Base-by-base conservation (phyloP, 148 eudicot species). In the Nyssa sinensis region DNA sequence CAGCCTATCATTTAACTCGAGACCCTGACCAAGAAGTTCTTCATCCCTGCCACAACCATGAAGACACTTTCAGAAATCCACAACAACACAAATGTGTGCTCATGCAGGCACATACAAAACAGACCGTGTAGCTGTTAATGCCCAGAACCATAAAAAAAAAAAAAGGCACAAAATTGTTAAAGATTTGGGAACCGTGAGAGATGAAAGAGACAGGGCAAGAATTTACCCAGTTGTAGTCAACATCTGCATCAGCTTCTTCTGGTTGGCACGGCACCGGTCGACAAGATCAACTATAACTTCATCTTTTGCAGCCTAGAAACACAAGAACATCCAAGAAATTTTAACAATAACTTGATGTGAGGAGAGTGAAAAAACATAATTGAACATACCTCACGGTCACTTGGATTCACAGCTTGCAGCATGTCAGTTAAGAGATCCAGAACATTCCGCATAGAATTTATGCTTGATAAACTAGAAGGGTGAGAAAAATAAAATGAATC, bases 241-340 rank as follows among this genome's bases (percentile, higher is more conserved):
- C 89, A 87, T 82, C 77, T 92, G 92, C 88, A 95, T 86, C 82
- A 95, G 81, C 84, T 88, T 95, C 84, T 85, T 95, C 79, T 95
- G 98, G 83, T 89, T 95, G 66, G 91, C 64, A 67, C 93, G 97
- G 63, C 98, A 92, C 72, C 82, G 88, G 31, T 90, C 90, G 53
- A 82, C 97, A 77, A 95, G 96, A 75, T 95, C 97, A 25, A 89
- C 81, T 44, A 95, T 95, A 19, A 95, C 82, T 84, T 95, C 98
- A 74, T 92, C 96, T 75, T 92, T 89, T 47, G 92, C 87, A 78
- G 98, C 91, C 98, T 95, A 79, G 77, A 78, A 71, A 19, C 24
- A 74, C 63, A 71, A 64, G 47, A 23, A 33, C 28, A 39, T 39
- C 30, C 39, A 62, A 69, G 75, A 37, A n/a, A n/a, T 31, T 24